Conservation (phyloP, 2,329 filamentous ascomycete species). For the Ceratocystis diversiconidia region DNA sequence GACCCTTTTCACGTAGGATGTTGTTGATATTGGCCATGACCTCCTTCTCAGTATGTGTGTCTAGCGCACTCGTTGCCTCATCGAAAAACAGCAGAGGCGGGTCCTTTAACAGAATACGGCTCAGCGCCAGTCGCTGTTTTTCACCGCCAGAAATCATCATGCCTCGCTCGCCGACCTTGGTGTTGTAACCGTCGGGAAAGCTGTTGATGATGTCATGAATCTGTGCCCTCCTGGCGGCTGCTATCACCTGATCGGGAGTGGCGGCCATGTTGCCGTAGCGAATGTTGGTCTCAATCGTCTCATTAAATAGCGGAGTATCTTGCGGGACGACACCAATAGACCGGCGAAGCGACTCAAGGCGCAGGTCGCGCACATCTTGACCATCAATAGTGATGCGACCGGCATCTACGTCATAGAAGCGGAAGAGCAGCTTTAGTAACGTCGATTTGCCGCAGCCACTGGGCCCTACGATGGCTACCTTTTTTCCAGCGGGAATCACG, state of each 20-base stretch:
- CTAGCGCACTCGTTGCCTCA: constrained; percentile 81
- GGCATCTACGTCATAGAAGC: constrained; percentile 78
- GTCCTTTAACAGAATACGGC: constrained; percentile 72
- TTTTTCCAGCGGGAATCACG: constrained; percentile 88
- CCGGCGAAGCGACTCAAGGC: constrained; percentile 64
- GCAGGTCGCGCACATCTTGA: constrained; percentile 77
- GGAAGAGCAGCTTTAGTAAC: constrained; percentile 76
- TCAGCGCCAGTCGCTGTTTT: constrained; percentile 80
- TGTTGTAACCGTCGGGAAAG: constrained; percentile 81
- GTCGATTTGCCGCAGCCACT: constrained; percentile 96
- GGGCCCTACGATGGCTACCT: constrained; percentile 87
- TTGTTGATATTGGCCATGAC: constrained; percentile 85
- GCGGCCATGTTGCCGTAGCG: constrained; percentile 77
- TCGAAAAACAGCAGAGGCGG: constrained; percentile 87
- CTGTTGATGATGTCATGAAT: constrained; percentile 68
- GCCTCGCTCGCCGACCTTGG: constrained; percentile 82
- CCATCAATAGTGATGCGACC: constrained; percentile 84
- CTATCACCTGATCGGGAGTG: constrained; percentile 53
- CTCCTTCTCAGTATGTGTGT: constrained; percentile 86
- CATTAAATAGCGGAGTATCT: constrained; percentile 93
- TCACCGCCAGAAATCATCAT: constrained; percentile 96
- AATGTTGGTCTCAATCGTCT: constrained; percentile 91
- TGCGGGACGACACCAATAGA: constrained; percentile 93
- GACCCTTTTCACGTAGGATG: constrained; percentile 71
- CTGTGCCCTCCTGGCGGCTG: constrained; percentile 66